Base-by-base conservation (phyloP, 352 stramenopile species). In the Globisporangium nunn region DNA sequence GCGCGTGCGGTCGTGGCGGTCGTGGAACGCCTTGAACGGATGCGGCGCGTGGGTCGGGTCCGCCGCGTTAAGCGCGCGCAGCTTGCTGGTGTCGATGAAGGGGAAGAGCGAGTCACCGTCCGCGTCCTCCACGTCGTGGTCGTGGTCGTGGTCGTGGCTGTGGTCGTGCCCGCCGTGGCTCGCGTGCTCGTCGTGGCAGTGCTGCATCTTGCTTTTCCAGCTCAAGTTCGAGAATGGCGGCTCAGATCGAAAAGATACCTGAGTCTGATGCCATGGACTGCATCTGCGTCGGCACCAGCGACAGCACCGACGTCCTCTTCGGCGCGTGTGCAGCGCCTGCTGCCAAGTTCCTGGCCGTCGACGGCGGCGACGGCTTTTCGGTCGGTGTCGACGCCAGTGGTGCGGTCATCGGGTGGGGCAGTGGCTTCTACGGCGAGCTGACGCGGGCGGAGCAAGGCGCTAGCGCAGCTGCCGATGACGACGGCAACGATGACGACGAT, bases 61-160 rank as follows among this genome's bases (percentile, higher is more conserved):
- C 41, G 76, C 58, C 30, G 78, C 82, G 52, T 94, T 94, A 37
- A 92, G 72, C 66, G 82, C 81, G 29, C 82, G 77, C 50, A 94
- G 62, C 61, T 94, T 94, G 72, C 78, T 94, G 18, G 82, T 93
- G 67, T 94, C 85, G 49, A 94, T 87, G 75, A 76, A 94, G 11
- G 70, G 78, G 64, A 80, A 94, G 55, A 94, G 73, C 45, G 85
- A 92, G 54, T 91, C 82, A 18, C 85, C 85, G 17, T 81, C 74
- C 15, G 77, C 70, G 49, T 93, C 75, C 52, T 92, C 78, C 18
- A 86, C 64, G 28, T 92, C 84, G 49, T 87, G 76, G 40, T 74
- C 59, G 53, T 87, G 76, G 48, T 75, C 67, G 39, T 91, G 75
- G 51, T 78, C 67, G 57, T 93, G 84, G 57, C 54, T 48, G 52